Conservation (phyloP, 2,329 filamentous ascomycete species). For the Diaporthe aspalathi region DNA sequence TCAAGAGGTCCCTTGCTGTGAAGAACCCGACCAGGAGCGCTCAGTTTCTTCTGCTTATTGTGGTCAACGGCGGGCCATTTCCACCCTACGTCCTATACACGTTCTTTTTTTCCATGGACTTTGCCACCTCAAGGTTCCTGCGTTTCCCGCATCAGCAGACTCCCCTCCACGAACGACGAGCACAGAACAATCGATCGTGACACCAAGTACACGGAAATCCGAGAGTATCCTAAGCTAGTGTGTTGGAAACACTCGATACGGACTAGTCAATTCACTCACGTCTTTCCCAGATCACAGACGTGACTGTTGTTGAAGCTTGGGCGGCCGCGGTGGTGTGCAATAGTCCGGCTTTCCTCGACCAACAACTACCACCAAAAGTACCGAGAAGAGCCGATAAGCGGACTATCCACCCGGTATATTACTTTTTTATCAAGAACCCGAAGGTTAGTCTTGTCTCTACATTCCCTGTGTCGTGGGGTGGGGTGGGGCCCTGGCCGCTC, state of each 20-base stretch:
- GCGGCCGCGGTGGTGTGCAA: not conserved
- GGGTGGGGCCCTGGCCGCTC: no score
- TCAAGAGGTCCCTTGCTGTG: not conserved
- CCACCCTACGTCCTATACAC: not conserved
- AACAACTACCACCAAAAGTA: not conserved
- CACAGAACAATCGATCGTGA: not conserved
- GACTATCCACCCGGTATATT: not conserved
- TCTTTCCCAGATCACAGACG: not conserved
- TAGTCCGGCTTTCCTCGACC: not conserved
- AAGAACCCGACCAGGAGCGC: not conserved
- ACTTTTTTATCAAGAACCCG: not conserved
- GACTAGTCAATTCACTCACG: not conserved
- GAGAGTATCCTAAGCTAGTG: not conserved
- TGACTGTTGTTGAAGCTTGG: not conserved
- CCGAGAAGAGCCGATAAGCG: not conserved
- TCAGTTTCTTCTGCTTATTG: not conserved
- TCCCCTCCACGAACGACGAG: not conserved
- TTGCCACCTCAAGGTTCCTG: slow-evolving; percentile 8
- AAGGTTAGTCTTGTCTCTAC: slow-evolving; percentile 3
- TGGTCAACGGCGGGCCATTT: not conserved
- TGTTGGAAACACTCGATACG: not conserved
- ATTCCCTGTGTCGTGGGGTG: not conserved
- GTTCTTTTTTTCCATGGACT: slow-evolving; percentile 7
- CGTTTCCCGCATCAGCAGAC: slow-evolving; percentile 3
- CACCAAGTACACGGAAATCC: not conserved